Conservation (phyloP, 2,329 filamentous ascomycete genomes). For the Pseudocercospora cruenta region DNA sequence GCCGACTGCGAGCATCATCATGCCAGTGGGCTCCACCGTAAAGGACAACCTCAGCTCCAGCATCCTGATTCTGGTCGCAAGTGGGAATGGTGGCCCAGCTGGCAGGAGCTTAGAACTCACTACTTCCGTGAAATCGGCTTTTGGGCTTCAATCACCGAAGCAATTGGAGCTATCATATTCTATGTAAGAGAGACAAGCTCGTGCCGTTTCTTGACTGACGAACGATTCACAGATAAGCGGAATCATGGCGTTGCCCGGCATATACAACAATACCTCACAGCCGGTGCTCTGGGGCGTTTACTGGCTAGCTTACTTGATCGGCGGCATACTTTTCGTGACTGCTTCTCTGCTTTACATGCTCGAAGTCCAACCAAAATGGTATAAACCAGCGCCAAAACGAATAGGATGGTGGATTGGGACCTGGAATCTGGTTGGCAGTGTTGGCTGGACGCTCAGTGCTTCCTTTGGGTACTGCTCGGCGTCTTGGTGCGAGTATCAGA, state of each 20-base stretch:
- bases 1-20: conserved; percentile 15
- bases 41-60: conserved; percentile 10
- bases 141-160: conserved; percentile 33
- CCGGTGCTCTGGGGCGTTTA: conserved; percentile 26
- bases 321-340: conserved; percentile 33
- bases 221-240: conserved; percentile 27
- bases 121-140: conserved; percentile 38
- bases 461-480: conserved; percentile 34
- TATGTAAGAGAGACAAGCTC: conserved; percentile 11
- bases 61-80: conserved; percentile 20
- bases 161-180: conserved; percentile 35
- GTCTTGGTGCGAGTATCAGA: conserved; percentile 35
- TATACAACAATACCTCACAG: conserved; percentile 27
- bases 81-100: conserved; percentile 37
- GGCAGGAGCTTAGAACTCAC: conserved; percentile 31
- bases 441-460: conserved; percentile 35
- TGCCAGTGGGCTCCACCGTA: neutral
- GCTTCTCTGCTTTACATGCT: conserved; percentile 36
- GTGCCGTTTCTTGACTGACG: neutral
- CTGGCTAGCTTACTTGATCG: conserved; percentile 36
- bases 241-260: conserved; percentile 35
- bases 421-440: conserved; percentile 34
- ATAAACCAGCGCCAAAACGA: conserved; percentile 28
- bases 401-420: conserved; percentile 38
- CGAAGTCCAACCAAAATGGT: conserved; percentile 38